Conservation (phyloP, 306 rosid genomes). For the Mucuna pruriens region DNA sequence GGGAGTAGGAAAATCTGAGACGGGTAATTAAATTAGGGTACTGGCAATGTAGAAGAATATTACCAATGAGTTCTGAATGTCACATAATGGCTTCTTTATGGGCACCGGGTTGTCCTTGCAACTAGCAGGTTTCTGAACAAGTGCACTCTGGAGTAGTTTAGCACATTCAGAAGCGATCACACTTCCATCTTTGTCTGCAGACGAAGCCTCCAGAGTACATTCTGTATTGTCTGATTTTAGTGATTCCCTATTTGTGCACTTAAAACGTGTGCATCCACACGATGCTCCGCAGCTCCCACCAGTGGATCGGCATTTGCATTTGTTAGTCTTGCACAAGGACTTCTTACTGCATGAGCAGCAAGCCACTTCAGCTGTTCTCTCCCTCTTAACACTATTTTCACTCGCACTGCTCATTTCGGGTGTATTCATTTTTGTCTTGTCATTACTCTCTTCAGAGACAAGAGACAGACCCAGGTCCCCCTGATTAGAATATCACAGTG, state of each 20-base stretch:
- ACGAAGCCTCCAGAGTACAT: constrained; percentile 35
- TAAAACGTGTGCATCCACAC: constrained; percentile 73
- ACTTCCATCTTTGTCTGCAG: constrained; percentile 33
- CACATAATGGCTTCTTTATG: constrained; percentile 70
- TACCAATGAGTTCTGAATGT: constrained; percentile 82
- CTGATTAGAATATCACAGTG: constrained; percentile 48
- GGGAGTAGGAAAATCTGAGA: constrained; percentile 1
- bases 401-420: constrained; percentile 48
- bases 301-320: constrained; percentile 81
- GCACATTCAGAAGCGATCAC: constrained; percentile 60
- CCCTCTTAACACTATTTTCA: constrained; percentile 38
- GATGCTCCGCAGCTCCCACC: constrained; percentile 80
- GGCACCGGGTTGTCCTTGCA: constrained; percentile 42
- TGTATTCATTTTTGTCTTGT: constrained; percentile 43
- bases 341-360: constrained; percentile 88
- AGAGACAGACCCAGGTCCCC: constrained; percentile 49
- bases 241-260: constrained; percentile 78
- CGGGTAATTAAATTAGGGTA: constrained; percentile 14
- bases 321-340: constrained; percentile 84
- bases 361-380: constrained; percentile 45
- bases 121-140: constrained; percentile 58
- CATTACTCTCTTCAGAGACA: constrained; percentile 48
- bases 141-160: constrained; percentile 60
- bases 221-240: constrained; percentile 46
- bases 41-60: constrained; percentile 29